Conservation (phyloP, 306 rosid species). For the Chamaecrista fasciculata region DNA sequence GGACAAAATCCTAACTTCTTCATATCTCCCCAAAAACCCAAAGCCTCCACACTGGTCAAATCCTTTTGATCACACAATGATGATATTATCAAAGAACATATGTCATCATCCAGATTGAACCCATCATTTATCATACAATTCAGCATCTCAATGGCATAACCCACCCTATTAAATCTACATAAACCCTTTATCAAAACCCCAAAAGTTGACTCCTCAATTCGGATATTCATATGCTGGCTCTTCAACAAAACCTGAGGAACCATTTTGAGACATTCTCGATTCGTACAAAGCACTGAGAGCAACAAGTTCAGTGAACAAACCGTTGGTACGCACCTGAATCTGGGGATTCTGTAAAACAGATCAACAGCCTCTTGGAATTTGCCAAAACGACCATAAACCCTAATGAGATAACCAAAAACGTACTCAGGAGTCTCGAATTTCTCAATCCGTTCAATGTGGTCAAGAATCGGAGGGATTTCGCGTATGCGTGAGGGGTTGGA, state of each 20-base stretch:
- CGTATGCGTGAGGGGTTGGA: constrained; percentile 39
- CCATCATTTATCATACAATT: constrained; percentile 59
- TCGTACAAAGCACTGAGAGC: constrained; percentile 59
- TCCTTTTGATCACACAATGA: constrained; percentile 47
- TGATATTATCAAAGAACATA: constrained; percentile 61
- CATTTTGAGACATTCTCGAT: constrained; percentile 44
- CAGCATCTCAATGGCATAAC: constrained; percentile 60
- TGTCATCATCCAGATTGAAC: constrained; percentile 48
- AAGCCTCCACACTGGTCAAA: constrained; percentile 38
- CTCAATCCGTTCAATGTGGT: constrained; percentile 52
- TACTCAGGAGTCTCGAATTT: constrained; percentile 57
- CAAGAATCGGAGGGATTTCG: constrained; percentile 47
- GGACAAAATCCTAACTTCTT: constrained; percentile 63
- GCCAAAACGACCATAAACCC: constrained; percentile 35
- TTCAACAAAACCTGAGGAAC: constrained; percentile 63
- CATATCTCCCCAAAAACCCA: constrained; percentile 55
- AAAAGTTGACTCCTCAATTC: constrained; percentile 69
- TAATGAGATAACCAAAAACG: constrained; percentile 48
- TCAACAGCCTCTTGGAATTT: constrained; percentile 56
- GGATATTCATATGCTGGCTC: constrained; percentile 56
- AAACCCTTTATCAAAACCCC: constrained; percentile 53
- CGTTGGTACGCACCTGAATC: constrained; percentile 75
- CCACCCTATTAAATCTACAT: constrained; percentile 55
- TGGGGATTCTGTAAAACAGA: constrained; percentile 57
- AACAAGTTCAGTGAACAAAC: constrained; percentile 55